Conservation (phyloP, 2,329 filamentous ascomycete genomes). For the Colletotrichum lupini region DNA sequence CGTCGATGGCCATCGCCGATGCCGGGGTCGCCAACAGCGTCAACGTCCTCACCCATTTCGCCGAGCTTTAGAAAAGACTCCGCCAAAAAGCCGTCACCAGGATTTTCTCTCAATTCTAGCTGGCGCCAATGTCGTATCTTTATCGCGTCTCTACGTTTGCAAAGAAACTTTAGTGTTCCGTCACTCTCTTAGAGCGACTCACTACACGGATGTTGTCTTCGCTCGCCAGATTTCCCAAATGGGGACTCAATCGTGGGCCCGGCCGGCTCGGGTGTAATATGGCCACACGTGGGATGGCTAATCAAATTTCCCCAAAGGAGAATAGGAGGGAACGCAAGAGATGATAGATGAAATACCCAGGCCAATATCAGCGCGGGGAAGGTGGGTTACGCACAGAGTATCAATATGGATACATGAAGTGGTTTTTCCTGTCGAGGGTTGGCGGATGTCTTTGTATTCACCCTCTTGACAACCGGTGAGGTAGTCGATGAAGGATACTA, state of each 20-base stretch:
- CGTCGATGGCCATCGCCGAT: conserved; percentile 23
- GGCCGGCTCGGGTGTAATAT: not conserved
- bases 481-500: not conserved
- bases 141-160: not conserved
- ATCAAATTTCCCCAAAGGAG: not conserved
- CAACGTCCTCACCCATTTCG: conserved; percentile 28
- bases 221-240: not conserved
- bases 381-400: not conserved
- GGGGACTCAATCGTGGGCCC: conserved; percentile 5
- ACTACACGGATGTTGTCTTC: not conserved
- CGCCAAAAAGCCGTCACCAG: not conserved
- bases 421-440: not conserved
- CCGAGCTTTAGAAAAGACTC: not conserved
- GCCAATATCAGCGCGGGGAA: not conserved
- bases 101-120: not conserved
- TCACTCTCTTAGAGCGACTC: not conserved
- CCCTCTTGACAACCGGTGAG: not conserved
- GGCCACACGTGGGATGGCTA: conserved; percentile 8
- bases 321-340: not conserved
- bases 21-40: conserved; percentile 12
- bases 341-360: not conserved
- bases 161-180: not conserved
- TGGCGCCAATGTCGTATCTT: not conserved
- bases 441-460: conserved; percentile 13
- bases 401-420: not conserved